Percentiles rank a stretch among this genome's conserved stretches.
These are phyloP conservation scores for Oryza glumipatula DNA, from an alignment of 176 grass and related monocot genomes.

Conservation along the genomic window DNA sequence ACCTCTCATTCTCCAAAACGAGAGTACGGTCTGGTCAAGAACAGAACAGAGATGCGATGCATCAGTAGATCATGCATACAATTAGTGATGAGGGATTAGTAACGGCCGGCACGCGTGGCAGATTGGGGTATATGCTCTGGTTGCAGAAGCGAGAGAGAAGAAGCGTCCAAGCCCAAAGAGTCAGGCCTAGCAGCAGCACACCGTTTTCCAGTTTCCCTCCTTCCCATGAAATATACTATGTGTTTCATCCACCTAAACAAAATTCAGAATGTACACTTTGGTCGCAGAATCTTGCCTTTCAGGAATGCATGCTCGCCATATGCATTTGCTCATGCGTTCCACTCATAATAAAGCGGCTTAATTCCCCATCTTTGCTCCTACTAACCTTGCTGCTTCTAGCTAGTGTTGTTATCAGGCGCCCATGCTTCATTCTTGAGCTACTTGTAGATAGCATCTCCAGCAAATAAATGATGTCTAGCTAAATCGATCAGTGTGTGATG, in stretches of 20 bases:
- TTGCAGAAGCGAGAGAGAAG: neutral
- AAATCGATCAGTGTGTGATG: neutral
- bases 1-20: neutral
- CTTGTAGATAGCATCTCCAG: neutral
- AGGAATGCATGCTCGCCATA: conserved; percentile 17
- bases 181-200: neutral
- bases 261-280: neutral
- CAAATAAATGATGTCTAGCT: neutral
- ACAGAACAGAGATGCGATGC: neutral
- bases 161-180: neutral
- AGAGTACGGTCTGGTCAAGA: neutral
- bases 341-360: neutral
- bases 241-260: too few relatives aligned
- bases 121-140: neutral
- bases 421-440: neutral
- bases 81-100: too few relatives aligned
- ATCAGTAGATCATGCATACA: too few relatives aligned
- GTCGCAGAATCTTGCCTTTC: conserved; percentile 31
- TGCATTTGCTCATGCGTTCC: conserved; percentile 8
- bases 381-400: neutral
- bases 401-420: neutral
- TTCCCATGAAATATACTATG: neutral
- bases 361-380: neutral
- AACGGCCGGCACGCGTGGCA: neutral
- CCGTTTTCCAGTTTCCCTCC: neutral